These are phyloP conservation scores for Limonium bicolor DNA, from an alignment of 148 eudicot genomes.

Conservation along the genomic window DNA sequence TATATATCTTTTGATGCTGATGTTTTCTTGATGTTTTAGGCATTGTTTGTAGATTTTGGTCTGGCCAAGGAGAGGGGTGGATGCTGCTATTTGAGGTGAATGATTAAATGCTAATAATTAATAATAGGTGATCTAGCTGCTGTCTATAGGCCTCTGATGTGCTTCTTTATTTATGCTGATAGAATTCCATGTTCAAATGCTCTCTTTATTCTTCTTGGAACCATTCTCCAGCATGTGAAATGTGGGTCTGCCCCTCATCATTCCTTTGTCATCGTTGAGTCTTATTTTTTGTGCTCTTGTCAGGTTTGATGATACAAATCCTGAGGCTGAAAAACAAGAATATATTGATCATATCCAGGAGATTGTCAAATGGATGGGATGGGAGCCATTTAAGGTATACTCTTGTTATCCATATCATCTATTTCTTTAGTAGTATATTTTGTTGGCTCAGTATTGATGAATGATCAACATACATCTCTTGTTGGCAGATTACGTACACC, in stretches of 20 bases:
- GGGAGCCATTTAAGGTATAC: slow-evolving; percentile 83
- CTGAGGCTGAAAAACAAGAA: slow-evolving; percentile 94
- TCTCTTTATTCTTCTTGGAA: too few relatives aligned
- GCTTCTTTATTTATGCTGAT: too few relatives aligned
- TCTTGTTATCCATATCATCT: not conserved
- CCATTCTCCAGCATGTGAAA: too few relatives aligned
- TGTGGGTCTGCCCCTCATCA: too few relatives aligned
- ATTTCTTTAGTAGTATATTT: not conserved
- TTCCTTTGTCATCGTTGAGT: too few relatives aligned
- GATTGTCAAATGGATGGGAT: slow-evolving; percentile 94
- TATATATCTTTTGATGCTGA: not conserved
- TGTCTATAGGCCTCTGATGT: too few relatives aligned
- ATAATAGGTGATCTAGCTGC: too few relatives aligned
- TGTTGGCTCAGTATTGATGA: not conserved
- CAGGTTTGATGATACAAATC: slow-evolving; percentile 98
- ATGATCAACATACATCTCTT: not conserved
- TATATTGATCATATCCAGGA: slow-evolving; percentile 30
- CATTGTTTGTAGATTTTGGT: slow-evolving; percentile 95
- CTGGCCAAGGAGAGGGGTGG: slow-evolving; percentile 92
- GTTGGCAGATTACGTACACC: slow-evolving; percentile 71
- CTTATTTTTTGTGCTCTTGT: not conserved
- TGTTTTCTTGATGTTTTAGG: slow-evolving; percentile 22
- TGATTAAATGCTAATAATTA: too few relatives aligned
- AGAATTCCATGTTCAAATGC: too few relatives aligned
- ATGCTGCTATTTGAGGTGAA: slow-evolving; percentile 76